Percentiles rank a stretch among this genome's conserved stretches.
Evolutionary conservation across 768 basidiomycete genomes (phyloP).

Genomic region (Lentinula sp.): DNA sequence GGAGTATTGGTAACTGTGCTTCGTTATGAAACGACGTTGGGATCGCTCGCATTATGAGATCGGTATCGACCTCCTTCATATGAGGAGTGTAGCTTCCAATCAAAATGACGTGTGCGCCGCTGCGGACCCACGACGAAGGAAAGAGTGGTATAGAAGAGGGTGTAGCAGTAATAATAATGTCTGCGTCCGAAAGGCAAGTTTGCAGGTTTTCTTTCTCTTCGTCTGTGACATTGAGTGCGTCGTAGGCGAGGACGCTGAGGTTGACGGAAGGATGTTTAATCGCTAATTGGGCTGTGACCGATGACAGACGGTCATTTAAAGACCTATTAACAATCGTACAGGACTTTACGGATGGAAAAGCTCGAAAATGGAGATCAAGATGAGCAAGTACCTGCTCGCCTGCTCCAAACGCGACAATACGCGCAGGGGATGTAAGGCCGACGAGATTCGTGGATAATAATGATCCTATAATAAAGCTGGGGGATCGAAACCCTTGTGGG

Average conservation of each 20-base stretch:
- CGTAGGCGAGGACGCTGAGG: background rate
- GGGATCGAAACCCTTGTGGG: background rate
- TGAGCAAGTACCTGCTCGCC: slow-evolving; percentile 69
- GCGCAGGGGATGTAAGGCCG: slow-evolving; percentile 29
- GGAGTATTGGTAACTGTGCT: slow-evolving; percentile 26
- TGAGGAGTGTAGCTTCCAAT: slow-evolving; percentile 77
- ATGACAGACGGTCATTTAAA: slow-evolving; percentile 44
- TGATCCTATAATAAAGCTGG: slow-evolving; percentile 41
- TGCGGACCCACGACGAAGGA: slow-evolving; percentile 52
- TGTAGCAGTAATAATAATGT: slow-evolving; percentile 73
- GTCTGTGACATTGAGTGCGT: slow-evolving; percentile 1
- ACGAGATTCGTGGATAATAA: slow-evolving; percentile 58
- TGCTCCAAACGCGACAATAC: slow-evolving; percentile 63
- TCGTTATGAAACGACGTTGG: background rate
- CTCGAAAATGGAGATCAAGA: slow-evolving; percentile 50
- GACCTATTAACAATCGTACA: slow-evolving; percentile 66
- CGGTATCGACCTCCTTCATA: slow-evolving; percentile 72
- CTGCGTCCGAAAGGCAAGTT: slow-evolving; percentile 31
- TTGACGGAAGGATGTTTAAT: slow-evolving; percentile 10
- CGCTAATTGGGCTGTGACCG: slow-evolving; percentile 15
- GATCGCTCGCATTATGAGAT: slow-evolving; percentile 48
- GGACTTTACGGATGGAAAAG: slow-evolving; percentile 44
- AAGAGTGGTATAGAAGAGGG: slow-evolving; percentile 68
- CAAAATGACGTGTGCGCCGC: slow-evolving; percentile 65
- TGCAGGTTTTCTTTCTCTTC: slow-evolving; percentile 15